Base-by-base conservation (phyloP, 2,329 filamentous ascomycete species). In the Fusarium coffeatum region DNA sequence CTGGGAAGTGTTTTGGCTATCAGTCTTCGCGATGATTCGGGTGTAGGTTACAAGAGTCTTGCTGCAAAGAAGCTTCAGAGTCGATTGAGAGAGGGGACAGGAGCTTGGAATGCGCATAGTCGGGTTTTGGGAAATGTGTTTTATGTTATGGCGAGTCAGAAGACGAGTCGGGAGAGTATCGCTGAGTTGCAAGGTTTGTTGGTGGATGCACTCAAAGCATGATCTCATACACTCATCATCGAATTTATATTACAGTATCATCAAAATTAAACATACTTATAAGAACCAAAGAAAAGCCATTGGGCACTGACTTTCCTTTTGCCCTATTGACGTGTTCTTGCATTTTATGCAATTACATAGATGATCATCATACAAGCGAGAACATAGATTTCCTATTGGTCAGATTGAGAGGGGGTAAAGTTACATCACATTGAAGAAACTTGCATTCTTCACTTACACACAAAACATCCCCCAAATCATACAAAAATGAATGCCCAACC, bases 1-100 rank as follows among this genome's bases (percentile, higher is more conserved):
- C 80, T 96, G 2, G 93, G 93, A 0, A 92, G 88, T 4, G 91
- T 96, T 2, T 82, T 96, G 13, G 90, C 91, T 1, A 89, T 97
- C 40, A 83, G 83, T 27, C 72, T 88, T 56, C 75, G 77, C 6
- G 82, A 83, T 15, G 75, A 78, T 2, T 78, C 80, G 11, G 81
- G 80, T 5, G 69, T 78, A 1, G 84, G 85, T 0, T 87, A 87
- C 68, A 83, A 80, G 60, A 86, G 84, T 66, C 80, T 79, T 15
- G 84, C 82, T 0, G 84, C 86, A 0, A 75, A 76, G n/a, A 78
- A 77, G 1, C 69, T 87, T 1, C 83, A 85, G 47, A 75, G 78
- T 4, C 73, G 71, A 25, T 71, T 87, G 2, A 59, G 73, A 11
- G 55, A 69, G 27, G 76, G 77, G 0, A 66, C 64, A 0, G 77